A percentile compares a stretch with the other conserved stretches of the same genome.
Conservation (phyloP, 2,329 filamentous ascomycete species). For the Exserohilum rostratum region DNA sequence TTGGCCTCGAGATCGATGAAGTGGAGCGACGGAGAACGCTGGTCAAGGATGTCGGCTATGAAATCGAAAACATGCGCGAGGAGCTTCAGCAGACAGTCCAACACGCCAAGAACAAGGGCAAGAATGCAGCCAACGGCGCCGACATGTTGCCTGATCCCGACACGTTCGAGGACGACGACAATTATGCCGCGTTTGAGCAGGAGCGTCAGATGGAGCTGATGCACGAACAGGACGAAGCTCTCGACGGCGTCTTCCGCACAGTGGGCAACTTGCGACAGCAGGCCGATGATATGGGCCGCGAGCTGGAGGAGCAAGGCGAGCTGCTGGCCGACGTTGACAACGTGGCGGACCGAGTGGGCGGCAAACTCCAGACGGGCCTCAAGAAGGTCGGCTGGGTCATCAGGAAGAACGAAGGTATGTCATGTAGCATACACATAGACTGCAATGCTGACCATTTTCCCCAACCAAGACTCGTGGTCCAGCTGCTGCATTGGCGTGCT, state of each 20-base stretch:
- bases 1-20: constrained; percentile 83
- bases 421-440: not conserved
- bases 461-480: constrained; percentile 68
- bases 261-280: constrained; percentile 89
- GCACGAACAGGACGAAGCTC: constrained; percentile 89
- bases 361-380: constrained; percentile 83
- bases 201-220: constrained; percentile 90
- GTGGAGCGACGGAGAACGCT: constrained; percentile 79
- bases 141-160: constrained; percentile 66
- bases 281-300: constrained; percentile 93
- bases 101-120: constrained; percentile 47
- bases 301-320: constrained; percentile 91
- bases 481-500: constrained; percentile 90
- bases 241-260: constrained; percentile 91
- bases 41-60: constrained; percentile 85
- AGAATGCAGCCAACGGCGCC: constrained; percentile 45
- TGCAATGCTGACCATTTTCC: constrained; percentile 3
- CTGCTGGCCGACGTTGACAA: constrained; percentile 86
- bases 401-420: constrained; percentile 81
- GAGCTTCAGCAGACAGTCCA: constrained; percentile 71
- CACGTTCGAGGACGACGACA: constrained; percentile 62
- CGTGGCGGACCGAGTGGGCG: constrained; percentile 84
- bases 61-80: constrained; percentile 87
- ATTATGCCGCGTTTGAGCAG: constrained; percentile 85
- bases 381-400: constrained; percentile 86